Percentiles rank a stretch among this genome's conserved stretches.
phyloP scores from a whole-genome alignment of 352 stramenopile genomes.

The Detonula confervacea region DNA sequence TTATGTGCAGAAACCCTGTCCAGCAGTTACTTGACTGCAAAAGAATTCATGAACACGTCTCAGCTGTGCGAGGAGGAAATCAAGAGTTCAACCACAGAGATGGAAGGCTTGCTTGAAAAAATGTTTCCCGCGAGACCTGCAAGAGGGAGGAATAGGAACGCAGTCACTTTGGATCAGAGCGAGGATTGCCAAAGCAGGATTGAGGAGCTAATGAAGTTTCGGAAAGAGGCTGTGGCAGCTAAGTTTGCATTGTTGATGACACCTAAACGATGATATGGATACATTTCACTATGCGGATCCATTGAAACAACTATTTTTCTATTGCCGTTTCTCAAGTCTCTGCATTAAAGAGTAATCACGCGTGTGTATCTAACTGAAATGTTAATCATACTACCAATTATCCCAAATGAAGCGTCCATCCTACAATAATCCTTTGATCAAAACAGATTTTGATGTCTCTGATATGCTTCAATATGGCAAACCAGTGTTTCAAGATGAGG shows the following conservation, averaged over 20 bases:
- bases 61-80: slow-evolving; percentile 33
- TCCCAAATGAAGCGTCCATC: too few species aligned
- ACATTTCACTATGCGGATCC: too few species aligned
- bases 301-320: too few species aligned
- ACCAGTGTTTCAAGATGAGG: slow-evolving; percentile 71
- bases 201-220: slow-evolving; percentile 24
- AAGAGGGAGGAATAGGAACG: slow-evolving; percentile 28
- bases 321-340: too few species aligned
- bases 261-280: slow-evolving; percentile 36
- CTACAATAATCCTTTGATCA: neutral
- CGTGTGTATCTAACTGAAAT: too few species aligned
- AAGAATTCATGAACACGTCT: slow-evolving; percentile 19
- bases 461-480: slow-evolving; percentile 69
- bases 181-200: slow-evolving; percentile 20
- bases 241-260: slow-evolving; percentile 34
- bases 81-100: slow-evolving; percentile 11
- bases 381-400: too few species aligned
- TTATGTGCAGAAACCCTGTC: slow-evolving; percentile 30
- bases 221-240: slow-evolving; percentile 35
- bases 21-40: slow-evolving; percentile 23
- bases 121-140: slow-evolving; percentile 41
- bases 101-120: slow-evolving; percentile 27
- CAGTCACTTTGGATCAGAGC: slow-evolving; percentile 1
- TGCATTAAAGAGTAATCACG: too few species aligned
- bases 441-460: slow-evolving; percentile 61